Conservation (phyloP, 1,139 yeast genomes). For the Saccharomyces hybrid region DNA sequence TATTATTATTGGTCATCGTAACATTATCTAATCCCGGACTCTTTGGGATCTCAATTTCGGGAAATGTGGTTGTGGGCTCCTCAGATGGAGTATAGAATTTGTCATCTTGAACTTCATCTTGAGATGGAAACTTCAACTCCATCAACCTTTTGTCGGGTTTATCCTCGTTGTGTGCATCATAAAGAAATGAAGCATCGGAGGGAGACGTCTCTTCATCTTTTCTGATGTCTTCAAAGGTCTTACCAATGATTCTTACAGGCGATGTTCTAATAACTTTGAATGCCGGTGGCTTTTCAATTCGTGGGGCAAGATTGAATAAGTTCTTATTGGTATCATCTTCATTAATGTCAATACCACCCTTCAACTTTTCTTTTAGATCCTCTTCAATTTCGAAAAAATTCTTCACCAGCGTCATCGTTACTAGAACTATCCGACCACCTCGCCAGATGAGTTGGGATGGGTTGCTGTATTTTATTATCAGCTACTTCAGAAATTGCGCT, state of each 20-base stretch:
- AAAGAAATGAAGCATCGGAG: constrained; percentile 17
- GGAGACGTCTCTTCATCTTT: constrained; percentile 2
- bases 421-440: neutral
- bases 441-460: neutral
- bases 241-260: constrained; percentile 8
- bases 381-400: neutral
- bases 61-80: constrained; percentile 5
- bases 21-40: neutral
- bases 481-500: neutral
- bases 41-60: constrained; percentile 1
- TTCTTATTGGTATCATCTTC: neutral
- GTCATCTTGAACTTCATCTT: constrained; percentile 13
- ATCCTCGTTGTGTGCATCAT: constrained; percentile 11
- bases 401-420: neutral
- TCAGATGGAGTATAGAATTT: constrained; percentile 10
- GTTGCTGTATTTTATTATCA: neutral
- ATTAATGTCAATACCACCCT: neutral
- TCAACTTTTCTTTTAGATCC: neutral
- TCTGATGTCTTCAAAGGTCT: neutral
- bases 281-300: neutral
- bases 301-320: neutral
- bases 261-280: constrained; percentile 12
- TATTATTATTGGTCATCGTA: neutral
- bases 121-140: constrained; percentile 17
- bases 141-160: constrained; percentile 13